Evolutionary conservation across 208 protist species (phyloP).

Genomic region (Leptomonas seymouri): DNA sequence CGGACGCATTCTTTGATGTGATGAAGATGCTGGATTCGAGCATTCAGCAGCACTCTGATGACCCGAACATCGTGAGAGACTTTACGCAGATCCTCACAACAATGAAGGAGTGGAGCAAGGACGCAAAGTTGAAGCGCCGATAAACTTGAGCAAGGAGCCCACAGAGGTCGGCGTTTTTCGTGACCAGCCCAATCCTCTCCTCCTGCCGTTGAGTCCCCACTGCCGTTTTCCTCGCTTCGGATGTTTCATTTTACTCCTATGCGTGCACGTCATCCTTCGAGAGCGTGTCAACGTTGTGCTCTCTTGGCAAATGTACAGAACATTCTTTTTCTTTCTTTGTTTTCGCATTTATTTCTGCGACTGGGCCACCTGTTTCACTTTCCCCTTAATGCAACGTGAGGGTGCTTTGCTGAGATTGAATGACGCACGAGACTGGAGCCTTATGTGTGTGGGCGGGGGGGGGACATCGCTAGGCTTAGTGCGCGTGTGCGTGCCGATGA

Average conservation of each 20-base stretch:
- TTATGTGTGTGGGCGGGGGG: too few species aligned
- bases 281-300: too few species aligned
- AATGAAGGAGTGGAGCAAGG: conserved; percentile 95
- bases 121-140: conserved; percentile 80
- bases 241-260: neutral
- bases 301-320: conserved; percentile 2
- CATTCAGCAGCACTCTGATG: conserved; percentile 66
- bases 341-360: neutral
- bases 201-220: too few species aligned
- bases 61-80: conserved; percentile 59
- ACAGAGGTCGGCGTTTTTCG: too few species aligned
- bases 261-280: neutral
- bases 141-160: neutral
- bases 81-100: conserved; percentile 86
- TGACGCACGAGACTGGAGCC: neutral
- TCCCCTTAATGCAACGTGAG: neutral
- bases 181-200: too few species aligned
- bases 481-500: too few species aligned
- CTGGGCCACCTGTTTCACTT: conserved; percentile 12
- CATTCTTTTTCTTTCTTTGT: neutral
- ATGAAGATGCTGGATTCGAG: conserved; percentile 93
- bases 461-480: too few species aligned
- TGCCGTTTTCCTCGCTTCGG: too few species aligned
- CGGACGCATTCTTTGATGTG: conserved; percentile 91
- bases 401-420: neutral